phyloP scores from a whole-genome alignment of 1,284 basidiomycete genomes.

The Ganoderma sinense region DNA sequence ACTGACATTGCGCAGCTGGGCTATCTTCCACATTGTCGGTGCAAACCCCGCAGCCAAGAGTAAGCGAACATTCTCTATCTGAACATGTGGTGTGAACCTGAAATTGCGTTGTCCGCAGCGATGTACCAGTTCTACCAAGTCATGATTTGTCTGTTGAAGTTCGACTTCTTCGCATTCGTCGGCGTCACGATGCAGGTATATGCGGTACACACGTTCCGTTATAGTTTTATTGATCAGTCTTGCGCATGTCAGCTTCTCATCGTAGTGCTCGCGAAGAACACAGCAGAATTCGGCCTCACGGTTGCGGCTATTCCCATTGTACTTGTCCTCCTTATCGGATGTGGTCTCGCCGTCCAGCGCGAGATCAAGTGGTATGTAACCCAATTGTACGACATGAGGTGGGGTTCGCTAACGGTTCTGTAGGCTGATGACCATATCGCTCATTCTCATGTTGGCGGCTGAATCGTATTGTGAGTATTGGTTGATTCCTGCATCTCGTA shows the following conservation, averaged over 20 bases:
- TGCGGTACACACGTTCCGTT: neutral
- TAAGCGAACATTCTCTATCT: slow-evolving; percentile 45
- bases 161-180: slow-evolving; percentile 86
- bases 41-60: slow-evolving; percentile 83
- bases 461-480: slow-evolving; percentile 70
- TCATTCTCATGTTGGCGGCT: slow-evolving; percentile 78
- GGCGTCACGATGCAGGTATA: slow-evolving; percentile 86
- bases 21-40: slow-evolving; percentile 86
- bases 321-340: slow-evolving; percentile 70
- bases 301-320: slow-evolving; percentile 84
- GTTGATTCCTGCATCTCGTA: neutral
- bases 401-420: neutral
- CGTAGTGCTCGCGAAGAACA: slow-evolving; percentile 66
- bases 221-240: neutral
- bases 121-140: slow-evolving; percentile 90
- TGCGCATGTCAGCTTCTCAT: slow-evolving; percentile 32
- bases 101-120: slow-evolving; percentile 45
- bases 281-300: slow-evolving; percentile 82
- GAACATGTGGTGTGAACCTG: neutral
- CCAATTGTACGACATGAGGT: neutral
- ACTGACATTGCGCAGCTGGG: slow-evolving; percentile 60
- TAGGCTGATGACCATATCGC: slow-evolving; percentile 74
- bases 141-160: slow-evolving; percentile 85
- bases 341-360: slow-evolving; percentile 73
- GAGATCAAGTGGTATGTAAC: slow-evolving; percentile 76